Conservation (phyloP, 495 filamentous ascomycete genomes). For the Aspergillus incahuasiensis region DNA sequence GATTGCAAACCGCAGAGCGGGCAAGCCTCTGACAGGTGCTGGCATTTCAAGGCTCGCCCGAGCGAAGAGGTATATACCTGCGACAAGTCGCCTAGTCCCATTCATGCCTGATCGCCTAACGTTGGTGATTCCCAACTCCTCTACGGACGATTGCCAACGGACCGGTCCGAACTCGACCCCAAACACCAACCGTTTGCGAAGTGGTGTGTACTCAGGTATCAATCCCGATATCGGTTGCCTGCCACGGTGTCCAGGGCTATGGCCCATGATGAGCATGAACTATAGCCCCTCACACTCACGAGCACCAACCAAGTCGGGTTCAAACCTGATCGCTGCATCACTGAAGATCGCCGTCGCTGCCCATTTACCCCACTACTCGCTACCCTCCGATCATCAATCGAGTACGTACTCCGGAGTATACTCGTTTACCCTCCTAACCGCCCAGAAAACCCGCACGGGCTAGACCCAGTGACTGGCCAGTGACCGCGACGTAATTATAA, state of each 20-base stretch:
- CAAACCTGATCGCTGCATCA: neutral
- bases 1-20: neutral
- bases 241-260: too few species aligned
- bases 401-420: too few species aligned
- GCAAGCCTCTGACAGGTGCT: neutral
- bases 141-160: conserved; percentile 1
- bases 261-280: too few species aligned
- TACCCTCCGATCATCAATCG: neutral
- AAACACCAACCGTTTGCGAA: neutral
- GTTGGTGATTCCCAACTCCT: neutral
- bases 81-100: neutral
- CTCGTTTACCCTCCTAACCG: neutral
- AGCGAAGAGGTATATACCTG: neutral
- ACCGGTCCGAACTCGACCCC: conserved; percentile 13
- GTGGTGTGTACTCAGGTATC: too few species aligned
- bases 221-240: too few species aligned
- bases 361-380: neutral
- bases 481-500: neutral
- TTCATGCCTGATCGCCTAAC: conserved; percentile 19
- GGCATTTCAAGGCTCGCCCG: neutral
- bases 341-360: neutral
- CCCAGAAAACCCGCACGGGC: neutral
- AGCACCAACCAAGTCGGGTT: neutral
- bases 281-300: too few species aligned
- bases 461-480: neutral